phyloP scores from a whole-genome alignment of 305 asterid species.

The Stenogyne calaminthoides region DNA sequence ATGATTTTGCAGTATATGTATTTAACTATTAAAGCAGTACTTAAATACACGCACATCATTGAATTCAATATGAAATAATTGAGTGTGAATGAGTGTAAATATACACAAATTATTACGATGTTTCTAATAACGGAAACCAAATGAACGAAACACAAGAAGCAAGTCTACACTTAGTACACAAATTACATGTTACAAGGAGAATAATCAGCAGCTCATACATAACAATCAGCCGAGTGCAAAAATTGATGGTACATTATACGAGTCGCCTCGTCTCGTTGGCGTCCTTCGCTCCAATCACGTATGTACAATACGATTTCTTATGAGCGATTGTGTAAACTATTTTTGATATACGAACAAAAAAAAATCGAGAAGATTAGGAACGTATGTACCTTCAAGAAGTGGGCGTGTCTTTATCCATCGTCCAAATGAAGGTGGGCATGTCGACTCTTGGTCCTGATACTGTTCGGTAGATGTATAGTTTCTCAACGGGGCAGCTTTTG shows the following conservation, averaged over 20 bases:
- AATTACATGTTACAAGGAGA: conserved; percentile 20
- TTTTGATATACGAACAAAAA: too few relatives aligned
- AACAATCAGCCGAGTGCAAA: conserved; percentile 27
- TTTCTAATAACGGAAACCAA: conserved; percentile 6
- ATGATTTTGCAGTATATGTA: too few relatives aligned
- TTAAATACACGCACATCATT: neutral
- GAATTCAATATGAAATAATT: neutral
- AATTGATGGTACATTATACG: conserved; percentile 17
- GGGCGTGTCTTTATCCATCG: conserved; percentile 47
- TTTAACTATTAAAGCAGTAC: neutral
- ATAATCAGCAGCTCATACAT: neutral
- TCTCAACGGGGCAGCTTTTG: conserved; percentile 66
- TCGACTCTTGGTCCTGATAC: conserved; percentile 77
- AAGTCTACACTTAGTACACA: conserved; percentile 32
- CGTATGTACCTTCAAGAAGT: conserved; percentile 7
- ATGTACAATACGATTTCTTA: too few relatives aligned
- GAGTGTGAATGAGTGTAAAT: neutral
- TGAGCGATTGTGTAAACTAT: too few relatives aligned
- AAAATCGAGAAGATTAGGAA: neutral
- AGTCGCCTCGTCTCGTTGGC: conserved; percentile 5
- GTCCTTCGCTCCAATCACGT: neutral
- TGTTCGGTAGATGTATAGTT: conserved; percentile 74
- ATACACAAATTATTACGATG: conserved; percentile 24
- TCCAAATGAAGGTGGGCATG: conserved; percentile 80
- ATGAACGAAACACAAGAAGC: conserved; percentile 18